Base-by-base conservation (phyloP, 352 stramenopile species). In the Paralagenidium karlingii region DNA sequence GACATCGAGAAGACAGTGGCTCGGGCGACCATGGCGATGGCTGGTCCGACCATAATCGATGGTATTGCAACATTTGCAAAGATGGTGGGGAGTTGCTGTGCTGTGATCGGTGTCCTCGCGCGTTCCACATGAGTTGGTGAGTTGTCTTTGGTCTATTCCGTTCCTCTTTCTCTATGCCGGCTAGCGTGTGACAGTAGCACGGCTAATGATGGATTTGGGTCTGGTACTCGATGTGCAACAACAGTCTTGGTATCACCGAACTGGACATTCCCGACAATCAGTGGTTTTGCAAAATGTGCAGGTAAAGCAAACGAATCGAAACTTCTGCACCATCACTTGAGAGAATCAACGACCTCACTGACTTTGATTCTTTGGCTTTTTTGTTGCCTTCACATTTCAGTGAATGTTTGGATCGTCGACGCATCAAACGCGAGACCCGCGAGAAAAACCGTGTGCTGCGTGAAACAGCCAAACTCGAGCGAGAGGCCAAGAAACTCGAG, bases 61-160 rank as follows among this genome's bases (percentile, higher is more conserved):
- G 75, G 75, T 92, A 92, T 54, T 92, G 78, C 57, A 92, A 92
- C 49, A 88, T 92, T 24, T 92, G 78, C 62, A 92, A 92, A 47
- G 80, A 88, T 25, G 71, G 70, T 32, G 86, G 85, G 25, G 78
- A 94, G 44, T 39, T 96, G 33, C 54, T 96, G 20, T 94, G 77
- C 43, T 98, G 92, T 48, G 82, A 92, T 39, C 78, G 76, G 13
- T 98, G 92, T 51, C 89, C 89, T 11, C 53, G 88, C 40, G 73
- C 85, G 13, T 98, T 96, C 68, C 92, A 98, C 53, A 88, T 88
- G 75, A 83, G 57, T 46, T 92, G 78, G 61, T 80, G 39, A 21
- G 59, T 28, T 8, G 26, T 48, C 10, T n/a, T 25, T 4, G 3
- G 19, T 21, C 33, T 13, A 15, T 27, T 19, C n/a, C n/a, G n/a